Base-by-base conservation (phyloP, 148 eudicot genomes). In the Limonium bicolor region DNA sequence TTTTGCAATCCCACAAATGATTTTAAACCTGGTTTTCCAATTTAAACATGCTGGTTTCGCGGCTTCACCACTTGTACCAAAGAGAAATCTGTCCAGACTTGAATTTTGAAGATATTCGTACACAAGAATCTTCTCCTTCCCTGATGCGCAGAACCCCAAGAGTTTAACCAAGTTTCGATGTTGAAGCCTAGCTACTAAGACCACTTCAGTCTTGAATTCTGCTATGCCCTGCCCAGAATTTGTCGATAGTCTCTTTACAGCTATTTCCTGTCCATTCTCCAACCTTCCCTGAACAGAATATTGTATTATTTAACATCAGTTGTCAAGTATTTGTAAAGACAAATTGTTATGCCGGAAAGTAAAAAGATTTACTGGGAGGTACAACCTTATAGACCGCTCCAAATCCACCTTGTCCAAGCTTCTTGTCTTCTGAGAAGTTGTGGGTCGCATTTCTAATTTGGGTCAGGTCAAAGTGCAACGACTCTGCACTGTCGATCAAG, bases 51-150 rank as follows among this genome's bases (percentile, higher is more conserved):
- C n/a, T n/a, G n/a, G n/a, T n/a, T n/a, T n/a, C n/a, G n/a, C n/a
- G n/a, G n/a, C n/a, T n/a, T n/a, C n/a, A n/a, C n/a, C n/a, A n/a
- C n/a, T n/a, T n/a, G n/a, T n/a, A n/a, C n/a, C n/a, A n/a, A n/a
- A n/a, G n/a, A n/a, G n/a, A n/a, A n/a, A n/a, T n/a, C n/a, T n/a
- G n/a, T 72, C 70, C 63, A 72, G 50, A 51, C 78, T 72, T 53
- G 42, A 59, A 60, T 72, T 67, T n/a, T 60, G 61, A 58, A 72
- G 36, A 61, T 54, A 67, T 49, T 72, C 78, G 11, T 72, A 72
- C n/a, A 72, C 16, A 45, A 72, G 47, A 60, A 72, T 67, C 49
- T 32, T 67, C 48, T 72, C 78, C 14, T 67, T 56, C 49, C 53
- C 61, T 23, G 67, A 51, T 10, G 51, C 56, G 37, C 73, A 63